A percentile compares a stretch with the other conserved stretches of the same genome.
Evolutionary conservation across 2,329 filamentous ascomycete genomes (phyloP).

Genomic region (Colletotrichum shisoi): DNA sequence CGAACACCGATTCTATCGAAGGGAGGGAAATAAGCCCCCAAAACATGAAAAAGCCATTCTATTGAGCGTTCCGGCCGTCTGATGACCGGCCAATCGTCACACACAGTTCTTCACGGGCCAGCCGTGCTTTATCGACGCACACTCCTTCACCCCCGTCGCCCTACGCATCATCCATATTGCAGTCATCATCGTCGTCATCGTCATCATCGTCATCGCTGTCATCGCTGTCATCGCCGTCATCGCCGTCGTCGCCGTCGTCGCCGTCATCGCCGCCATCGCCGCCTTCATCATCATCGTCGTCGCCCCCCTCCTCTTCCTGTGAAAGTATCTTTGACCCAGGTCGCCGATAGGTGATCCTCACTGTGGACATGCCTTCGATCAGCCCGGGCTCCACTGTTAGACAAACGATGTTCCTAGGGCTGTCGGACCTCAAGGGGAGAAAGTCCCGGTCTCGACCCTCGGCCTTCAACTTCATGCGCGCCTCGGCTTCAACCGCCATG

Average conservation of each 20-base stretch:
- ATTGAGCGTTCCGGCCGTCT: not conserved
- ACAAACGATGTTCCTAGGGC: not conserved
- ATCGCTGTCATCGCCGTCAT: too few relatives aligned
- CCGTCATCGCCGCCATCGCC: too few relatives aligned
- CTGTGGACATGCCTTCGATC: not conserved
- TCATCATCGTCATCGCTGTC: too few relatives aligned
- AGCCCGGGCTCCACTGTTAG: not conserved
- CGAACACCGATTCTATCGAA: not conserved
- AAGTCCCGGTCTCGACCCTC: not conserved
- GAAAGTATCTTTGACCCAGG: not conserved
- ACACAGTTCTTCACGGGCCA: not conserved
- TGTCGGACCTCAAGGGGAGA: not conserved
- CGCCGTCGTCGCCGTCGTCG: too few relatives aligned
- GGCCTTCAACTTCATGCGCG: not conserved
- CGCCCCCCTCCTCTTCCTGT: not conserved
- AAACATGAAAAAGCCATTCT: not conserved
- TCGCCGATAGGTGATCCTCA: slow-evolving; percentile 2
- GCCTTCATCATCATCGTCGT: too few relatives aligned
- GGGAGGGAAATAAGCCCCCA: not conserved
- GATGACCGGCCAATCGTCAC: not conserved
- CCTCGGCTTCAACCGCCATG: too few relatives aligned
- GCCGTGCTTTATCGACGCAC: not conserved
- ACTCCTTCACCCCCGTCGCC: not conserved
- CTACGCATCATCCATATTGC: not conserved
- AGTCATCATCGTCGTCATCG: not conserved